Conservation (phyloP, 116 monocot species). For the Dioscorea cayenensis region DNA sequence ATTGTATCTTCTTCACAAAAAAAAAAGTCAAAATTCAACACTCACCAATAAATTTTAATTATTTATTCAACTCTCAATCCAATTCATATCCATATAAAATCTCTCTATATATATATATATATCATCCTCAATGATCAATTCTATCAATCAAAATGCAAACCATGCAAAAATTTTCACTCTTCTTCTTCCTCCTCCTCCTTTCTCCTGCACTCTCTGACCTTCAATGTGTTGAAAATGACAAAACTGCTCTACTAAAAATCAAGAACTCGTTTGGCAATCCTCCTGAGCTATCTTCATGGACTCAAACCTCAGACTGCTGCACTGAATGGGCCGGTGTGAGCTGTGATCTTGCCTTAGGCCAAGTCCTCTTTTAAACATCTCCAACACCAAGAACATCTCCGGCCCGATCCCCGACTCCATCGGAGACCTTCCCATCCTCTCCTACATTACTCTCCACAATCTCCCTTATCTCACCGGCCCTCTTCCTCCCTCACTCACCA, state of each 20-base stretch:
- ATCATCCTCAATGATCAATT: too few species aligned
- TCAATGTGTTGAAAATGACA: conserved; percentile 9
- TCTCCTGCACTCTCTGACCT: not conserved
- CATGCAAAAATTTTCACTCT: not conserved
- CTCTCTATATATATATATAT: too few species aligned
- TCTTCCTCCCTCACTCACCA: conserved; percentile 19
- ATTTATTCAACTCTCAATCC: too few species aligned
- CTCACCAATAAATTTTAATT: too few species aligned
- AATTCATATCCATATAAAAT: too few species aligned
- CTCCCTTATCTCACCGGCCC: conserved; percentile 27
- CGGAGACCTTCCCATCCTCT: conserved; percentile 28
- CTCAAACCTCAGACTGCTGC: conserved; percentile 10
- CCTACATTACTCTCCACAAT: conserved; percentile 10
- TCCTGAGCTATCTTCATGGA: conserved; percentile 2
- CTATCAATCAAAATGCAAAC: too few species aligned
- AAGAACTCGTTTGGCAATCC: conserved; percentile 11
- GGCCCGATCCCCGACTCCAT: conserved; percentile 9
- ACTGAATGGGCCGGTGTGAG: conserved; percentile 3
- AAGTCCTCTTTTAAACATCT: conserved; percentile 8
- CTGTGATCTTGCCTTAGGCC: conserved; percentile 5
- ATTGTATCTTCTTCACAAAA: too few species aligned
- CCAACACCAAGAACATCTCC: not conserved
- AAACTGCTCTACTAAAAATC: conserved; percentile 8
- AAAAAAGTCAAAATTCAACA: too few species aligned
- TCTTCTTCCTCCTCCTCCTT: not conserved